Conservation (phyloP, 352 stramenopile species). For the Pythium sp. region DNA sequence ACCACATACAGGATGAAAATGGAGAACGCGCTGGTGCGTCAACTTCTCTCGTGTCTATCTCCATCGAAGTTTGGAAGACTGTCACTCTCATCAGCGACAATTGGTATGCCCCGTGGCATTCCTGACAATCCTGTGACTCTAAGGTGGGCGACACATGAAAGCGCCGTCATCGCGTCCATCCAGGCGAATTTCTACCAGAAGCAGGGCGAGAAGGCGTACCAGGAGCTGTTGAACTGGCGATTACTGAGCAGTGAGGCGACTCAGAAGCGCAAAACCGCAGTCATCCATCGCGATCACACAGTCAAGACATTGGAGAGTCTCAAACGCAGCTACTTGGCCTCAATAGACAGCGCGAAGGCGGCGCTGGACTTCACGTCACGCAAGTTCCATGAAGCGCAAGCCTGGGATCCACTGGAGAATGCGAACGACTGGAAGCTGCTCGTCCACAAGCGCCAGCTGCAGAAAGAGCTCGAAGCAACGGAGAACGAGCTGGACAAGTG, state of each 20-base stretch:
- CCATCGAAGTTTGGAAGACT: not conserved
- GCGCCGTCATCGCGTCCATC: slow-evolving; percentile 15
- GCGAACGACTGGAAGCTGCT: slow-evolving; percentile 73
- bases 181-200: slow-evolving; percentile 26
- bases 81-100: slow-evolving; percentile 11
- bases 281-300: slow-evolving; percentile 26
- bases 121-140: slow-evolving; percentile 18
- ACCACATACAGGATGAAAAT: slow-evolving; percentile 49
- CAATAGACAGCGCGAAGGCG: slow-evolving; percentile 35
- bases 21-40: slow-evolving; percentile 38
- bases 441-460: slow-evolving; percentile 54
- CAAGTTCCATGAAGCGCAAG: slow-evolving; percentile 55
- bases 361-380: slow-evolving; percentile 55
- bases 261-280: slow-evolving; percentile 33
- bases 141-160: slow-evolving; percentile 20
- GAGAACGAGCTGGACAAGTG: slow-evolving; percentile 40
- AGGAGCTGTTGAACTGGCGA: slow-evolving; percentile 37
- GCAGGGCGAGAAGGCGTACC: slow-evolving; percentile 18
- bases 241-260: slow-evolving; percentile 36
- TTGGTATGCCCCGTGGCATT: not conserved
- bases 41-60: slow-evolving; percentile 29
- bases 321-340: slow-evolving; percentile 20
- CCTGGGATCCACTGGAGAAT: slow-evolving; percentile 80
- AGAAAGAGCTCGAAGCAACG: slow-evolving; percentile 34
- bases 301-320: slow-evolving; percentile 21